A percentile compares a stretch with the other conserved stretches of the same genome.
Conservation (phyloP, 2,329 filamentous ascomycete species). For the Colletotrichum karsti region DNA sequence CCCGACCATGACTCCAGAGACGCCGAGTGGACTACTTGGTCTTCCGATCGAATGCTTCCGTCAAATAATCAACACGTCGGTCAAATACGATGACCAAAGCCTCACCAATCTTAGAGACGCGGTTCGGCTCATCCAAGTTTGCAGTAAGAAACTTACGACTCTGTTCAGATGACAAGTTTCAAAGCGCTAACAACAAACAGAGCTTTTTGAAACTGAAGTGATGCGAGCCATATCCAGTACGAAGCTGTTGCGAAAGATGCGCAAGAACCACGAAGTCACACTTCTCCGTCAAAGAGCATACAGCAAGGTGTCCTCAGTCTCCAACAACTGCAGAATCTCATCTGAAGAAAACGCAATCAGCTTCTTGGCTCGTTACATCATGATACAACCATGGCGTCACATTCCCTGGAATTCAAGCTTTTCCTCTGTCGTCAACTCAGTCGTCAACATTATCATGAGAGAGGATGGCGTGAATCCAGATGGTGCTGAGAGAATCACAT, state of each 20-base stretch:
- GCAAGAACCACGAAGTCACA: background rate
- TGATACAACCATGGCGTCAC: background rate
- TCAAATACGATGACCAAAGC: background rate
- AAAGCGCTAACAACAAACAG: background rate
- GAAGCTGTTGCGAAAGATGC: background rate
- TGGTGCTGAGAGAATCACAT: background rate
- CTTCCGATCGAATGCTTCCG: background rate
- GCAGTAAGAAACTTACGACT: background rate
- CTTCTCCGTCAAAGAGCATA: background rate
- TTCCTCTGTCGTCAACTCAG: background rate
- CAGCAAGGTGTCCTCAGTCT: background rate
- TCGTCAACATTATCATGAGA: background rate
- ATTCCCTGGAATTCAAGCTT: background rate
- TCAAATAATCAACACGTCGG: background rate
- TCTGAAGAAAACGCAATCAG: background rate
- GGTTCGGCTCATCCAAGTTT: background rate
- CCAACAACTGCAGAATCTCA: background rate
- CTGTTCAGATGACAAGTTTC: background rate
- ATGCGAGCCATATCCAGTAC: background rate
- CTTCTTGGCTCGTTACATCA: background rate
- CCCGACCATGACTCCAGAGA: accelerated
- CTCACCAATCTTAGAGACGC: constrained; percentile 1
- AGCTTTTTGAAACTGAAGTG: background rate
- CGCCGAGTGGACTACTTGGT: background rate
- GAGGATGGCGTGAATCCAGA: background rate